Conservation (phyloP, 805 yeast genomes). For the Wickerhamiella bombiphila region DNA sequence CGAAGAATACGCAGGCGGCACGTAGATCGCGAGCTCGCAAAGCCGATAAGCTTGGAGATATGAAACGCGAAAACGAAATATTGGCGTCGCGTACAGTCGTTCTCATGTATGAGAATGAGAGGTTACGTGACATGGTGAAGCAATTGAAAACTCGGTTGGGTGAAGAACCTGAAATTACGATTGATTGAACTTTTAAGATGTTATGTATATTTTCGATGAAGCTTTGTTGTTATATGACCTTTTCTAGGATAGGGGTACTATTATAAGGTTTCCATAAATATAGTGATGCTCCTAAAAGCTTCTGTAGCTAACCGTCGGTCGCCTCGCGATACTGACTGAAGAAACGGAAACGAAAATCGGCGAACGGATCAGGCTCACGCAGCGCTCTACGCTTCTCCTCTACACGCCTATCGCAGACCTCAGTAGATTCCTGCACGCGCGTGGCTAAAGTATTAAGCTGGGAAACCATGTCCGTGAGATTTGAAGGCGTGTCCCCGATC, state of each 20-base stretch:
- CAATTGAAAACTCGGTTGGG: background rate
- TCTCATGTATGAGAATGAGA: constrained; percentile 1
- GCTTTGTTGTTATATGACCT: background rate
- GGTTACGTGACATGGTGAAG: background rate
- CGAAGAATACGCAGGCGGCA: constrained; percentile 1
- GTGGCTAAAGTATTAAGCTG: background rate
- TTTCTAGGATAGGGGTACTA: too few relatives aligned
- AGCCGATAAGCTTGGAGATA: background rate
- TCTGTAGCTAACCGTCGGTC: background rate
- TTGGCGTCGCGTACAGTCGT: background rate
- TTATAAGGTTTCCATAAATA: too few relatives aligned
- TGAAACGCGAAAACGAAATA: constrained; percentile 1
- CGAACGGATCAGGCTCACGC: background rate
- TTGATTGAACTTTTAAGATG: background rate
- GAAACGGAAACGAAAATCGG: too few relatives aligned
- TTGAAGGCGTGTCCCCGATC: background rate
- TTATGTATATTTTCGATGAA: background rate
- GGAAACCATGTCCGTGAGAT: background rate
- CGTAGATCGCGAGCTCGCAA: constrained; percentile 1
- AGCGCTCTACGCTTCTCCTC: background rate
- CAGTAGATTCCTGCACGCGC: background rate
- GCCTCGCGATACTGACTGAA: background rate
- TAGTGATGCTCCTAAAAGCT: too few relatives aligned
- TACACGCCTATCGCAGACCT: background rate
- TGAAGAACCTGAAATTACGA: background rate